Base-by-base conservation (phyloP, 2,329 filamentous ascomycete species). In the Diplodia seriata region DNA sequence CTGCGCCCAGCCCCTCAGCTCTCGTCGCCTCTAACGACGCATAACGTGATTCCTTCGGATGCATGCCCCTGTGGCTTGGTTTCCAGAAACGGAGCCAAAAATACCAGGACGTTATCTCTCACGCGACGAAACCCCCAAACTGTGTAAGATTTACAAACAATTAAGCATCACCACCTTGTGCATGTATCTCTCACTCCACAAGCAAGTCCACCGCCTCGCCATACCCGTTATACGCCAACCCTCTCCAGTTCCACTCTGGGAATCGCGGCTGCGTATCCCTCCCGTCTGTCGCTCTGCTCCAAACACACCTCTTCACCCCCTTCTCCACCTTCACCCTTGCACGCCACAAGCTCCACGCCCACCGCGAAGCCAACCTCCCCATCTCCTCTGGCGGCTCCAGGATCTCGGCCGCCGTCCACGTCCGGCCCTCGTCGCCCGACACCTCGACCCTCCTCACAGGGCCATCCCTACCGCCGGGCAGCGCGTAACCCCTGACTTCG, bases 191-290 rank as follows among this genome's bases (percentile, higher is more conserved):
- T 51, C 47, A 80, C 11, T 74, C 70, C 59, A 87, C 74, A 31
- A 80, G 82, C 67, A 89, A 72, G 51, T 83, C 81, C 70, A 76
- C 82, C 40, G 80, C 80, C 71, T 86, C 83, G 2, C 86, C 86
- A 76, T 85, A 89, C 1, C 85, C 87, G 76, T 87, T 87, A 76
- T 89, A 89, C 33, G 80, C 85, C 9, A 89, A 85, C 0, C 86
- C 86, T 68, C 86, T 80, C 69, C 86, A 75, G 74, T 89, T 89
- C 86, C 87, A 89, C 71, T 82, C 75, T 3, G 82, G 80, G 68
- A 78, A 78, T 69, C 80, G 76, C 26, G 75, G 76, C 73, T 89
- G 86, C 26, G 76, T 77, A 73, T 87, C 85, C 4, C 85, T 85
- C 47, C 72, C 76, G 76, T 89, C 87, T 5, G 81, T 85, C 1